Base-by-base conservation (phyloP, 1,139 yeast species). In the Candida pseudoviswanathii region DNA sequence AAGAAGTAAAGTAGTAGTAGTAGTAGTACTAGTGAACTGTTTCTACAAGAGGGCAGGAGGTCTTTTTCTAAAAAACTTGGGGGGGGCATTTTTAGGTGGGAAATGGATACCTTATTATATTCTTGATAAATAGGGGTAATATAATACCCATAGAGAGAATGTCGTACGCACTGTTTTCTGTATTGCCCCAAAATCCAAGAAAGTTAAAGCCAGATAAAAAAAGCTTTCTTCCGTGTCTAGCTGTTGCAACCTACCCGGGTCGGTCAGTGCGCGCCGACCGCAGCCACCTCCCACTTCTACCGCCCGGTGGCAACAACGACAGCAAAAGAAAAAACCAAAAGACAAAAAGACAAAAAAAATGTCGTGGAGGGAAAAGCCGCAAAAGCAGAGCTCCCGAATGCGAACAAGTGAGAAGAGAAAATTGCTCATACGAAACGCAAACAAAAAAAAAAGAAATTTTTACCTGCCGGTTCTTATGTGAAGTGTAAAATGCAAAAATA, bases 101-200 rank as follows among this genome's bases (percentile, higher is more conserved):
- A 36, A 36, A 36, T 16, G 22, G n/a, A 36, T 21, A 36, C n/a
- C 40, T 36, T 36, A 36, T 36, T 36, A 36, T 36, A 36, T 36
- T 24, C 10, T 8, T 36, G 40, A 36, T 36, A 36, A 36, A 36
- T 36, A 36, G 40, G 40, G 40, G 40, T 36, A 36, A 36, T 16
- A 36, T 36, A 36, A 36, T 22, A 36, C 10, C 26, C 16, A 16
- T 16, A 16, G 16, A 16, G 16, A 16, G 25, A 36, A 36, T 22
- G 40, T 36, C 40, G 40, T 9, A 9, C 39, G 9, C 5, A 9
- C 27, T 16, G 26, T 22, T 3, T 16, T 34, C 22, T 16, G 6
- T 21, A 9, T 36, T 36, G 40, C 27, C 27, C 27, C 40, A 27
- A 27, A 27, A 27, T 6, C 6, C 6, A 27, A 27, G 9, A 27